Conservation (phyloP, 1,284 basidiomycete genomes). For the Leccinum angustisporum region DNA sequence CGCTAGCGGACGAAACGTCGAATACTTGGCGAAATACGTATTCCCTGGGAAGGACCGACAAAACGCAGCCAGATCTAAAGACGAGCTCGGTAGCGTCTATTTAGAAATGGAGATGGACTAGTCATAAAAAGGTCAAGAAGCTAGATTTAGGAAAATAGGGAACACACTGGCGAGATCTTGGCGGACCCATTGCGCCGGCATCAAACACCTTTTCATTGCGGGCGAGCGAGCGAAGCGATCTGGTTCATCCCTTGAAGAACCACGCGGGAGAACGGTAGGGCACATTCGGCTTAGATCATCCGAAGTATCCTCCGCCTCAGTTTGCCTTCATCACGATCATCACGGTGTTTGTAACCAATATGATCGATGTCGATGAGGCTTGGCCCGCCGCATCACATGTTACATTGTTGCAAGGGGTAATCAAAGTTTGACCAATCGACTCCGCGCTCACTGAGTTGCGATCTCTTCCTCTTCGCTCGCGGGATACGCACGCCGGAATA, state of each 20-base stretch:
- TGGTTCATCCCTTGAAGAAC: conserved; percentile 14
- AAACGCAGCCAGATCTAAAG: conserved; percentile 21
- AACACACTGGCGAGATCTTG: conserved; percentile 15
- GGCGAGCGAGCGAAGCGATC: conserved; percentile 18
- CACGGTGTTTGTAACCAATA: conserved; percentile 20
- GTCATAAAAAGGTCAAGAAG: conserved; percentile 26
- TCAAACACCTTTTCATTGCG: conserved; percentile 24
- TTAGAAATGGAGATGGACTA: conserved; percentile 28
- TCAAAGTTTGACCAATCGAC: conserved; percentile 21
- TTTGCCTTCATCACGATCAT: conserved; percentile 10
- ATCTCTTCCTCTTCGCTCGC: conserved; percentile 21
- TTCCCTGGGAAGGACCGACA: conserved; percentile 32
- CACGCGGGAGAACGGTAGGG: conserved; percentile 14
- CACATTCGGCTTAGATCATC: conserved; percentile 9
- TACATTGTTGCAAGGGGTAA: conserved; percentile 11
- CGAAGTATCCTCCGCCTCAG: conserved; percentile 3
- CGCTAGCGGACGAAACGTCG: conserved; percentile 30
- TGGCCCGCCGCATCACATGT: conserved; percentile 2
- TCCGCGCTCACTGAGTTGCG: conserved; percentile 19
- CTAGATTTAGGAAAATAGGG: conserved; percentile 28
- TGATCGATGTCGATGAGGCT: background rate
- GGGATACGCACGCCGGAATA: conserved; percentile 16
- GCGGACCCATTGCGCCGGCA: conserved; percentile 19
- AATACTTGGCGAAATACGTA: conserved; percentile 34
- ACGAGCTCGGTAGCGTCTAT: conserved; percentile 33